Percentiles rank a stretch among this genome's conserved stretches.
Evolutionary conservation across 2,329 filamentous ascomycete genomes (phyloP).

Genomic region (Phyllosticta citriasiana): DNA sequence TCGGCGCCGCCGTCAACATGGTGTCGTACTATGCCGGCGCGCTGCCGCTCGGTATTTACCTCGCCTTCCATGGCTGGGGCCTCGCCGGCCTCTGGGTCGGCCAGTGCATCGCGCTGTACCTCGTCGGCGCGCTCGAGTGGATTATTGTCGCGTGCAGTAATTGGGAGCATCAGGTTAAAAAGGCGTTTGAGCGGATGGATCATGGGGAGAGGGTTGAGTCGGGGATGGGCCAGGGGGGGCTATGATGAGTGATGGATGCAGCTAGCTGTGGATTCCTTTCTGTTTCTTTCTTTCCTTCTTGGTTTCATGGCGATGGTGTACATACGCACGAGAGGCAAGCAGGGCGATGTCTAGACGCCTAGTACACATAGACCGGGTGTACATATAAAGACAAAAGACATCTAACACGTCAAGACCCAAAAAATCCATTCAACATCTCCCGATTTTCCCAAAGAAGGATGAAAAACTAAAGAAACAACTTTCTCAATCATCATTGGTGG

Average conservation of each 20-base stretch:
- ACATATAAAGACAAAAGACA: too few relatives aligned
- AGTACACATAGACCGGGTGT: background rate
- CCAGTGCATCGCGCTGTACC: conserved; percentile 61
- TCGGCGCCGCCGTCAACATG: conserved; percentile 73
- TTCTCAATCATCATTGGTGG: too few relatives aligned
- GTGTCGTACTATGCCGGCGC: conserved; percentile 77
- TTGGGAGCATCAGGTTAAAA: conserved; percentile 64
- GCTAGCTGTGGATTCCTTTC: background rate
- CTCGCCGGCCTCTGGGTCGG: conserved; percentile 73
- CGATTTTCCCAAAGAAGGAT: too few relatives aligned
- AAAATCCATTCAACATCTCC: too few relatives aligned
- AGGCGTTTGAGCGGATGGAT: conserved; percentile 63
- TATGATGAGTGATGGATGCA: background rate
- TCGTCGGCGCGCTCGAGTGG: conserved; percentile 74
- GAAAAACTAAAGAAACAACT: too few relatives aligned
- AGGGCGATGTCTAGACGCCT: too few relatives aligned
- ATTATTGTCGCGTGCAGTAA: conserved; percentile 65
- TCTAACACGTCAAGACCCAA: too few relatives aligned
- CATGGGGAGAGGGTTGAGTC: conserved; percentile 32
- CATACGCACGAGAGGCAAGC: too few relatives aligned
- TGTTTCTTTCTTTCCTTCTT: background rate
- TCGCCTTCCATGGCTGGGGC: conserved; percentile 81
- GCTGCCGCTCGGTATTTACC: conserved; percentile 68
- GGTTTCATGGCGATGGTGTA: background rate
- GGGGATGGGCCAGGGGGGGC: conserved; percentile 14